Evolutionary conservation across 225 moss, liverwort and hornwort genomes (phyloP).

Genomic region (Asterella californica): DNA sequence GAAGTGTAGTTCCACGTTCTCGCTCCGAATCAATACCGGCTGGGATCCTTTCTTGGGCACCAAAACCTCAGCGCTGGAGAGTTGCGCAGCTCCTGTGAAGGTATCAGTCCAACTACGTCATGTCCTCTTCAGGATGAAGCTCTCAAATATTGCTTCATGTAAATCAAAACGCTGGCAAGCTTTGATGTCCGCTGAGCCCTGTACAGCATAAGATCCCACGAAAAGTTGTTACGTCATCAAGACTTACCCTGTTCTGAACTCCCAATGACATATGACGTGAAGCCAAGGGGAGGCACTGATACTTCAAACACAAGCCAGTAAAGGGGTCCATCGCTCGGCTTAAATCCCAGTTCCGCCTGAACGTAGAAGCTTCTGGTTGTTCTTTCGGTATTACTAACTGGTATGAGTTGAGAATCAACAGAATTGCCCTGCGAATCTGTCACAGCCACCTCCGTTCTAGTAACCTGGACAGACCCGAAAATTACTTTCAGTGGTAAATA

Average conservation of each 20-base stretch:
- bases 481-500: neutral
- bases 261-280: conserved; percentile 23
- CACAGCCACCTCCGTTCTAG: conserved; percentile 22
- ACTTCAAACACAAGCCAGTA: conserved; percentile 38
- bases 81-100: neutral
- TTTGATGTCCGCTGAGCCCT: neutral
- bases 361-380: conserved; percentile 32
- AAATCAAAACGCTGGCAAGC: neutral
- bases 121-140: neutral
- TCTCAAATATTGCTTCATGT: neutral
- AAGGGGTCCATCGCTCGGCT: conserved; percentile 18
- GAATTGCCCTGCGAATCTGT: conserved; percentile 26
- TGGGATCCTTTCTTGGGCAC: neutral
- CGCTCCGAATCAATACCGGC: neutral
- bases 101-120: neutral
- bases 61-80: neutral
- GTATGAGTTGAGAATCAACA: conserved; percentile 31
- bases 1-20: conserved; percentile 1
- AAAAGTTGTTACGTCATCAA: no score
- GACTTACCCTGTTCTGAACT: conserved; percentile 8
- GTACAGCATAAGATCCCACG: neutral
- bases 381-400: conserved; percentile 22
- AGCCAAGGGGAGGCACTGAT: conserved; percentile 43
- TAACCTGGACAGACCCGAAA: neutral
- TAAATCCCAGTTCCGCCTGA: conserved; percentile 23